Evolutionary conservation across 352 stramenopile genomes (phyloP).

Genomic region (Globisporangium emineosum): DNA sequence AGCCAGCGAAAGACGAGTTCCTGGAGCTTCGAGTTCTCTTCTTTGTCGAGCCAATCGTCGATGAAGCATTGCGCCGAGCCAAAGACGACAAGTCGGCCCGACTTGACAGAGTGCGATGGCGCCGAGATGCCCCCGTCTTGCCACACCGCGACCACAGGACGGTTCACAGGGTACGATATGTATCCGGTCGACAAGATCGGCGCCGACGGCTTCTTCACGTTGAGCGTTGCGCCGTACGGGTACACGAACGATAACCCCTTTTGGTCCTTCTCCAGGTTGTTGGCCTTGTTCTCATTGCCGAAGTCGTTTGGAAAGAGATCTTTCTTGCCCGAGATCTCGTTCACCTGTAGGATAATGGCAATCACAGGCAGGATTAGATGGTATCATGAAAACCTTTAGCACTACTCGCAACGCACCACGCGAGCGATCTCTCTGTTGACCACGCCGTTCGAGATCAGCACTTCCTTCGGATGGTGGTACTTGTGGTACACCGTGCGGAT

Average conservation of each 20-base stretch:
- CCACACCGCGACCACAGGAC: slow-evolving; percentile 89
- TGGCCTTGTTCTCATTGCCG: slow-evolving; percentile 33
- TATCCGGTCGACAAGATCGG: slow-evolving; percentile 89
- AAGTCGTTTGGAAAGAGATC: slow-evolving; percentile 38
- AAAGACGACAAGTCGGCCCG: slow-evolving; percentile 83
- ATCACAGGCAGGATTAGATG: background rate
- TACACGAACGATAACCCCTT: slow-evolving; percentile 94
- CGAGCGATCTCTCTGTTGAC: slow-evolving; percentile 91
- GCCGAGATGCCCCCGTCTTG: slow-evolving; percentile 72
- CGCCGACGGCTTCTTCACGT: slow-evolving; percentile 88
- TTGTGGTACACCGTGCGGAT: slow-evolving; percentile 95
- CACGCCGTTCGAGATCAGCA: slow-evolving; percentile 93
- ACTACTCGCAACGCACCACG: slow-evolving; percentile 31
- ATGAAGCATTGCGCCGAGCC: slow-evolving; percentile 92
- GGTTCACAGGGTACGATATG: slow-evolving; percentile 95
- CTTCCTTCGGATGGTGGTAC: slow-evolving; percentile 96
- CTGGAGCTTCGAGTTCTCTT: slow-evolving; percentile 92
- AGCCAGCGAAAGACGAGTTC: slow-evolving; percentile 94
- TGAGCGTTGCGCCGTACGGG: slow-evolving; percentile 92
- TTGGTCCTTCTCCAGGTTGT: slow-evolving; percentile 75
- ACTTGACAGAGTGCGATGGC: slow-evolving; percentile 47
- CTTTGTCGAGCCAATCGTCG: slow-evolving; percentile 95
- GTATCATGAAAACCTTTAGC: background rate
- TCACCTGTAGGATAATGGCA: slow-evolving; percentile 27
- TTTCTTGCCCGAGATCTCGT: slow-evolving; percentile 67